Evolutionary conservation across 2,329 filamentous ascomycete species (phyloP).

Genomic region (Elsinoe fawcettii): DNA sequence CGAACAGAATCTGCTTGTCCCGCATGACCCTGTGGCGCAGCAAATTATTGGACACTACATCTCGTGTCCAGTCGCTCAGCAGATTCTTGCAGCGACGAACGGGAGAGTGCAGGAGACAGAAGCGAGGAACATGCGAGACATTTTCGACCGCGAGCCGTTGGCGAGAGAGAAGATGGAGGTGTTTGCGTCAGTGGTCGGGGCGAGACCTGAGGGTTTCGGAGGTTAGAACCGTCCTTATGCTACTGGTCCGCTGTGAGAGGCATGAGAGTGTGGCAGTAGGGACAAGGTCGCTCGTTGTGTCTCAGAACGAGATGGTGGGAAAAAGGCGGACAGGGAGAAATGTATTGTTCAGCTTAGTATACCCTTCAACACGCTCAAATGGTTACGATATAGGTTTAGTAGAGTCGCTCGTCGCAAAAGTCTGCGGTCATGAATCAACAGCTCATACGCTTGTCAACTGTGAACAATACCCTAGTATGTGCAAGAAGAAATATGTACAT

Average conservation of each 20-base stretch:
- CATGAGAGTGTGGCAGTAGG: not conserved
- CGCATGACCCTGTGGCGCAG: slow-evolving; percentile 30
- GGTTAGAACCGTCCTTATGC: not conserved
- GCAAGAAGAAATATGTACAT: not conserved
- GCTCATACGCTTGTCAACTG: not conserved
- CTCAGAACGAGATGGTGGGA: not conserved
- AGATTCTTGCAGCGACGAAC: slow-evolving; percentile 30
- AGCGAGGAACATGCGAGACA: slow-evolving; percentile 63
- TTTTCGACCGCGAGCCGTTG: slow-evolving; percentile 58
- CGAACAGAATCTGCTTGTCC: slow-evolving; percentile 18
- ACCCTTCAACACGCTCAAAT: not conserved
- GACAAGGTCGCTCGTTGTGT: not conserved
- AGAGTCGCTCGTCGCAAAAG: not conserved
- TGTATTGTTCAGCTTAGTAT: not conserved
- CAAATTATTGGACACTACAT: slow-evolving; percentile 37
- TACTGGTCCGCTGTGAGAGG: not conserved
- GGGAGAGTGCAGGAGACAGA: slow-evolving; percentile 44
- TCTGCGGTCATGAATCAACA: not conserved
- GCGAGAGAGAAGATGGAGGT: slow-evolving; percentile 52
- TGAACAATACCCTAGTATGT: not conserved
- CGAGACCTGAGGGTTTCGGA: slow-evolving; percentile 10
- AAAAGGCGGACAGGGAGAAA: not conserved
- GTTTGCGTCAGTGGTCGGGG: slow-evolving; percentile 18
- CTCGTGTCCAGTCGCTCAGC: slow-evolving; percentile 34
- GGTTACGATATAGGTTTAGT: not conserved